Evolutionary conservation across 371 early-diverging fungal species (phyloP), one percentile per base, ranked within the genome.

Genomic region (Mortierella sp.): DNA sequence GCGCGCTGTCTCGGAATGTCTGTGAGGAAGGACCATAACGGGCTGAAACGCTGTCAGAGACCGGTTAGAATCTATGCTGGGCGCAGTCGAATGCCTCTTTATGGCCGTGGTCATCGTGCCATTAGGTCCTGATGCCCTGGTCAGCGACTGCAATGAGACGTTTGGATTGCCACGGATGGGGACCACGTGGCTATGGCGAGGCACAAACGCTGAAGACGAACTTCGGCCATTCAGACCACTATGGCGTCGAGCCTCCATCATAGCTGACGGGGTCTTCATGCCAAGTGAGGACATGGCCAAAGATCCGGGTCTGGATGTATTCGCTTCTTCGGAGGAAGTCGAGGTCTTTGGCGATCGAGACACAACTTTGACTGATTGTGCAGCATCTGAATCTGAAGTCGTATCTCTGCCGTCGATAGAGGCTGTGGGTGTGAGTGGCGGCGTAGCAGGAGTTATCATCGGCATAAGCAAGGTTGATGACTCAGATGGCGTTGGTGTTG

Each of bases 161-260:
- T 73, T 73, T 15, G 73, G 73, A 26, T 63, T 73, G 15, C 73
- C 73, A 9, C 73, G 67, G 26, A 73, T 73, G 14, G 73, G 73
- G 9, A 67, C 53, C 3, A 30, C 72, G 26, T 72, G 53, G 47
- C 67, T 67, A 26, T 73, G 63, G 15, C 73, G 73, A 21, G 73
- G 73, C 6, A 62, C 63, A 53, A 73, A 73, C 4, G 58, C 61
- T 5, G 54, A 26, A 12, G 37, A 34, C 7, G 37, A 34, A 14
- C 56, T 37, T 3, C 64, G 63, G n/a, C 47, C 55, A 15, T 65
- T 32, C 26, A 72, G 15, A 3, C 48, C 49, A n/a, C 68, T 73
- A 28, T 67, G 73, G 26, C 68, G 67, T 32, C 73, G 67, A 26
- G 73, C 73, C 28, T 73, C 63, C 73, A 73, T 73, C 73, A 73